phyloP scores from a whole-genome alignment of 1,139 yeast genomes.

The Lodderomyces theae region DNA sequence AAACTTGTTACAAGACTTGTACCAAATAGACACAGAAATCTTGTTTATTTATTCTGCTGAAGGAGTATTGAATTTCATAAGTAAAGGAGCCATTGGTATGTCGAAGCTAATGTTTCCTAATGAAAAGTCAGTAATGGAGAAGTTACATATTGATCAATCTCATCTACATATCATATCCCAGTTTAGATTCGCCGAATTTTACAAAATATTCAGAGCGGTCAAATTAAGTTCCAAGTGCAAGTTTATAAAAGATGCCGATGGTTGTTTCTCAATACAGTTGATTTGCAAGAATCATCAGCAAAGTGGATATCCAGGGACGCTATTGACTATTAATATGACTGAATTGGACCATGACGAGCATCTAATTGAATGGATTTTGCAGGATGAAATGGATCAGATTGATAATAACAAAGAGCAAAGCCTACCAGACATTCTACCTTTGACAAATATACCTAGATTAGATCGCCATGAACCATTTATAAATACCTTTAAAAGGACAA shows the following conservation, averaged over 20 bases:
- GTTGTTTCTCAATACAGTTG: slow-evolving; percentile 49
- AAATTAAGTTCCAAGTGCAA: slow-evolving; percentile 59
- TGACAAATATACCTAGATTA: slow-evolving; percentile 1
- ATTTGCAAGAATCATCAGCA: slow-evolving; percentile 30
- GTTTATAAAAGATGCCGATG: slow-evolving; percentile 55
- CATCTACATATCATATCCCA: slow-evolving; percentile 29
- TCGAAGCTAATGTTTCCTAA: slow-evolving; percentile 69
- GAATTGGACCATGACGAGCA: slow-evolving; percentile 31
- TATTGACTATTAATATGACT: slow-evolving; percentile 59
- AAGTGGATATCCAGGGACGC: slow-evolving; percentile 52
- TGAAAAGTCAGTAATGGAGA: slow-evolving; percentile 60
- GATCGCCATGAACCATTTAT: slow-evolving; percentile 10
- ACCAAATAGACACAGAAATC: slow-evolving; percentile 60
- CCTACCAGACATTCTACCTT: background rate
- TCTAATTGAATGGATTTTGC: slow-evolving; percentile 12
- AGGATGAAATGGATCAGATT: slow-evolving; percentile 11
- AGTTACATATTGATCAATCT: slow-evolving; percentile 17
- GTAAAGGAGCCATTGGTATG: slow-evolving; percentile 66
- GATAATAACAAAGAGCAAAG: background rate
- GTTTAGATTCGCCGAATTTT: slow-evolving; percentile 53
- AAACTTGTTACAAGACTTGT: slow-evolving; percentile 65
- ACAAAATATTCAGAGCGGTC: slow-evolving; percentile 52
- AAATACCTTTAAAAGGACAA: slow-evolving; percentile 11
- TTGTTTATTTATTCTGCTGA: slow-evolving; percentile 46
- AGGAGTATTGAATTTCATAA: slow-evolving; percentile 51